phyloP scores from a whole-genome alignment of 345 rosid species.

The Sonneratia alba region DNA sequence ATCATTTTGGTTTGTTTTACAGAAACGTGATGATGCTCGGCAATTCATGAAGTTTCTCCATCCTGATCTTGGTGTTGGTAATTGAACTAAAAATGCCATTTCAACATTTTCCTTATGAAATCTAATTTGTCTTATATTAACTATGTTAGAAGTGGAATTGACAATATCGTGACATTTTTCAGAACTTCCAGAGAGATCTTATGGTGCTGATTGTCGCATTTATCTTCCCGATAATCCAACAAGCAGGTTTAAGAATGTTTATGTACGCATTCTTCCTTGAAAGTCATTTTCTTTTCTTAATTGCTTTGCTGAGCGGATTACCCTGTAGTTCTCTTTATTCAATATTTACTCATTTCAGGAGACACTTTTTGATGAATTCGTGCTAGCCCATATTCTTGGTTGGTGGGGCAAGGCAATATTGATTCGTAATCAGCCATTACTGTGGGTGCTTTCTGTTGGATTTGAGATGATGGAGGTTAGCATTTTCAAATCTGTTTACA shows the following conservation, averaged over 20 bases:
- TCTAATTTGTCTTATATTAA: neutral
- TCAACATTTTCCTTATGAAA: neutral
- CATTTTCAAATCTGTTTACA: conserved; percentile 3
- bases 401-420: conserved; percentile 99
- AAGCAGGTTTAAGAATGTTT: conserved; percentile 99
- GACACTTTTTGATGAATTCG: conserved; percentile 87
- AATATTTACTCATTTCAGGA: conserved; percentile 36
- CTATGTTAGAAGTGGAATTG: neutral
- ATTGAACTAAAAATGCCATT: conserved; percentile 11
- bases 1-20: conserved; percentile 13
- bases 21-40: conserved; percentile 94
- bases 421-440: conserved; percentile 89
- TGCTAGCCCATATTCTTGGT: conserved; percentile 93
- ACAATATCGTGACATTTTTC: conserved; percentile 16
- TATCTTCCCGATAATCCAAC: conserved; percentile 75
- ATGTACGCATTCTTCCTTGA: conserved; percentile 83
- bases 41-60: conserved; percentile 99
- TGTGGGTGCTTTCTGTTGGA: conserved; percentile 94
- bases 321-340: neutral
- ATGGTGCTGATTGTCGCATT: conserved; percentile 93
- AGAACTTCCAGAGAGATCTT: conserved; percentile 97
- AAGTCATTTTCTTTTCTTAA: conserved; percentile 13
- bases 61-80: conserved; percentile 95
- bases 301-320: neutral
- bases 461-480: conserved; percentile 97